Conservation (phyloP, 768 basidiomycete genomes). For the Cystofilobasidium bisporidii region DNA sequence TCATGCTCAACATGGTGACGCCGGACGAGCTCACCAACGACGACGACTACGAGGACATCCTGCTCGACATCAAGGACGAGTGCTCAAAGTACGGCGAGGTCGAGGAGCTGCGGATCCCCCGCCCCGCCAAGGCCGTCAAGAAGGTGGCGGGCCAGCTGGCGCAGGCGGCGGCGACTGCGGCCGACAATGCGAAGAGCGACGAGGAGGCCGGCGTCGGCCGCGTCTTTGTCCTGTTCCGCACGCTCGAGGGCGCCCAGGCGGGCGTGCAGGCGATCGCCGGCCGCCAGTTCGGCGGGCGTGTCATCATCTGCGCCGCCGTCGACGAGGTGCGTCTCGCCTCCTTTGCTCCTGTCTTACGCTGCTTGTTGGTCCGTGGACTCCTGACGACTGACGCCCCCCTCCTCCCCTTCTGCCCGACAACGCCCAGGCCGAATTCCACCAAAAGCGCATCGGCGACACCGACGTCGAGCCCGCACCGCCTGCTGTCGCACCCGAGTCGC, state of each 20-base stretch:
- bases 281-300: slow-evolving; percentile 41
- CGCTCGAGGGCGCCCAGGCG: slow-evolving; percentile 52
- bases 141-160: slow-evolving; percentile 7
- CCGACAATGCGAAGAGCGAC: slow-evolving; percentile 41
- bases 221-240: slow-evolving; percentile 81
- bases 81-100: slow-evolving; percentile 69
- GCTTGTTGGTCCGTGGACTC: too few species aligned
- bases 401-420: neutral
- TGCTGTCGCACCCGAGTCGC: neutral
- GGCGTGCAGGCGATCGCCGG: slow-evolving; percentile 85
- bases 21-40: slow-evolving; percentile 83
- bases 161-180: slow-evolving; percentile 50
- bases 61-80: slow-evolving; percentile 89
- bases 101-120: slow-evolving; percentile 75
- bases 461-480: slow-evolving; percentile 11
- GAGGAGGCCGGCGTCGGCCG: slow-evolving; percentile 88
- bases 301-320: slow-evolving; percentile 21
- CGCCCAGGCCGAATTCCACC: slow-evolving; percentile 8
- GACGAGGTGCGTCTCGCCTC: slow-evolving; percentile 16
- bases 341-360: neutral
- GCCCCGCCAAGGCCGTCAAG: slow-evolving; percentile 53
- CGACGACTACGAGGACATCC: slow-evolving; percentile 83
- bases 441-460: neutral
- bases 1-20: slow-evolving; percentile 98
- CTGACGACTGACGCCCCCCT: neutral